Base-by-base conservation (phyloP, 2,329 filamentous ascomycete species). In the Xylaria sp. region DNA sequence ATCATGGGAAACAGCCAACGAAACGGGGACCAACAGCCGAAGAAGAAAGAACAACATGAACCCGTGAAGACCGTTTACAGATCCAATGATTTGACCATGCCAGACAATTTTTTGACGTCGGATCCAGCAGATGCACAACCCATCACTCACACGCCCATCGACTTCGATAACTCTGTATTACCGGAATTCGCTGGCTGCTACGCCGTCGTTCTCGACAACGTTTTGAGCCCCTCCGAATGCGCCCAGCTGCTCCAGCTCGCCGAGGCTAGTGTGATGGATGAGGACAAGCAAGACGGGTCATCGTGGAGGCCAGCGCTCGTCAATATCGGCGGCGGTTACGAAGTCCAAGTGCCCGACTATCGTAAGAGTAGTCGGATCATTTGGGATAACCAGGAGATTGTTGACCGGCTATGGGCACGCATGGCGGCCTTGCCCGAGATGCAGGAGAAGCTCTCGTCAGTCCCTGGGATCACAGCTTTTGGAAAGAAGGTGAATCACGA, bases 301-400 rank as follows among this genome's bases (percentile, higher is more conserved):
- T 75, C 79, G 1, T 94, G 91, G 92, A 80, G 82, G 52, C 84
- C 86, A 1, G 92, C 91, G 0, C 82, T 92, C 74, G 82, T 94
- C 60, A 90, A 90, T 72, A 74, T 86, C 23, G 90, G 90, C 4
- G 75, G 75, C 4, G 89, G 90, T 2, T 78, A 74, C 60, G 88
- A 94, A 75, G 75, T 80, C 2, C 74, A 87, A 43, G 77, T 82
- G 3, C 79, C 83, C 1, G 82, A 86, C 8, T 85, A 86, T 51
- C 83, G 92, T 15, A 88, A 91, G 64, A 89, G 89, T 70, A 89
- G 89, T n/a, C 84, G 92, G 2, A 91, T 94, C 66, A 89, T 95
- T 68, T 91, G 88, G 84, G 90, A 95, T 71, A 77, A 83, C 14
- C 79, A 82, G 51, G 83, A 84, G 1, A 67, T 94, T 1, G 88